Evolutionary conservation across 148 eudicot genomes (phyloP), one percentile per base, ranked within the genome.

Genomic region (Rhododendron henanense): DNA sequence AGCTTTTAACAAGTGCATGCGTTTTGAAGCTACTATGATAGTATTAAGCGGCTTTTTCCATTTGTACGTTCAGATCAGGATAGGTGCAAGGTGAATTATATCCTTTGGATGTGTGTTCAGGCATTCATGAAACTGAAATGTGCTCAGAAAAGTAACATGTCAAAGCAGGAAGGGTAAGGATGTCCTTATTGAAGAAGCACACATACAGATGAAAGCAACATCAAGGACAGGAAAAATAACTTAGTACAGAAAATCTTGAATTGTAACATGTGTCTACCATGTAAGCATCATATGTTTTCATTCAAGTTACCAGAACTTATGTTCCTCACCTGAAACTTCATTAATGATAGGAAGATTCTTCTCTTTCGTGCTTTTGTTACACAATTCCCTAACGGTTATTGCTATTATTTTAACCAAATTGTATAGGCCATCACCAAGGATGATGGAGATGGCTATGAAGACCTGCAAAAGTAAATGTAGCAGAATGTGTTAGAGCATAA

Each of bases 371-470:
- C 92, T 90, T 83, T 81, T 91, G 87, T 90, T 90, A 83, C 85
- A 47, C 65, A 93, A 55, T 90, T 93, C 93, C 87, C 85, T 92
- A 6, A 85, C 81, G 67, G 94, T 92, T 78, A 92, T 74, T 76
- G 87, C 85, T 81, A 93, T 87, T 75, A 93, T 93, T 91, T 92
- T 93, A 90, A 93, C 75, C 85, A 93, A 85, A 91, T 93, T 93
- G 89, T 93, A 93, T 84, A 93, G 93, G 75, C 95, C 95, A 87
- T 93, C 95, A 45, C 95, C 95, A 84, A 93, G 93, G 87, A 93
- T 93, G 69, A 93, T 90, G 83, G 95, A 87, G 80, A 92, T 90
- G 86, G 95, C 91, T 81, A 93, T 92, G 87, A 93, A 93, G 78
- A 93, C 95, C 95, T 93, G 88, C 41, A 88, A 84, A 87, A 13